Conservation (phyloP, 441 rosid genomes). For the Geranium incanum region DNA sequence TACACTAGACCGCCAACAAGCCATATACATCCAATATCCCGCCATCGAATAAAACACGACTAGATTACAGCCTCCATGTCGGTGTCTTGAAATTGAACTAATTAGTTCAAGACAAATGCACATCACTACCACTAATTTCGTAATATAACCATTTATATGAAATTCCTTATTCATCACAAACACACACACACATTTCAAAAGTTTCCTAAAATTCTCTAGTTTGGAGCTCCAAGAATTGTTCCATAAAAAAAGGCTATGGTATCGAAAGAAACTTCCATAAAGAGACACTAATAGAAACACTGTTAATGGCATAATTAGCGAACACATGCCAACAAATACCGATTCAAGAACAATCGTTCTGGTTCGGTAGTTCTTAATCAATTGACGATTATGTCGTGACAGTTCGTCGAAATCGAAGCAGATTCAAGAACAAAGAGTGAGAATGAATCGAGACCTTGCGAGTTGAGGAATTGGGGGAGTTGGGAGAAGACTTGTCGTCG, state of each 20-base stretch:
- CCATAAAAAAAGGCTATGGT: background rate
- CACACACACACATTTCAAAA: background rate
- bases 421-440: background rate
- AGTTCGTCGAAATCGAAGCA: background rate
- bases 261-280: no score
- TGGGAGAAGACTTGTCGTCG: conserved; percentile 66
- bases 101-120: background rate
- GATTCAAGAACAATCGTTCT: background rate
- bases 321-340: background rate
- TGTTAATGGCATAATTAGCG: background rate
- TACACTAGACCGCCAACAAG: background rate
- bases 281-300: no score
- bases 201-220: background rate
- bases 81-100: background rate
- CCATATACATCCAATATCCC: background rate
- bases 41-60: background rate
- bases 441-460: conserved; percentile 43
- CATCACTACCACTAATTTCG: background rate
- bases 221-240: background rate
- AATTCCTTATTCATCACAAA: background rate
- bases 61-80: background rate
- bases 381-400: background rate
- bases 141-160: background rate
- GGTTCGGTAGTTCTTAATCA: background rate
- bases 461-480: conserved; percentile 67